Evolutionary conservation across 2,329 filamentous ascomycete genomes (phyloP).

Genomic region (Neofusicoccum parvum): DNA sequence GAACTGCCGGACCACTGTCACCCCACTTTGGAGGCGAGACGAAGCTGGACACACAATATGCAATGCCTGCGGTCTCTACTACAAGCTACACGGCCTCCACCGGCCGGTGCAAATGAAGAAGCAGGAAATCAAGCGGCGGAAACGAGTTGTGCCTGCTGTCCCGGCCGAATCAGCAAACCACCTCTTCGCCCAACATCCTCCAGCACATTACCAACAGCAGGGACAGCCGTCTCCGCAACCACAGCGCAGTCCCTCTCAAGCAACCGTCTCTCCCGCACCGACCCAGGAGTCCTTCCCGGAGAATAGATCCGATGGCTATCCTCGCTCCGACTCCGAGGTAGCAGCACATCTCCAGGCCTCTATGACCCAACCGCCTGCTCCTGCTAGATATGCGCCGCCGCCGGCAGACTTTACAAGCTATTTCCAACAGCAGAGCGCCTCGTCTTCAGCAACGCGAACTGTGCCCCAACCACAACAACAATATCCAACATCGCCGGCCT

Average conservation of each 20-base stretch:
- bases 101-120: constrained; percentile 99
- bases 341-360: constrained; percentile 18
- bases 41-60: constrained; percentile 96
- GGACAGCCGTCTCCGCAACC: constrained; percentile 1
- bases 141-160: constrained; percentile 74
- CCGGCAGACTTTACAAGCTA: constrained; percentile 20
- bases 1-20: constrained; percentile 96
- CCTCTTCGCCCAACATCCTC: constrained; percentile 19
- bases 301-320: constrained; percentile 3
- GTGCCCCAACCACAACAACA: constrained; percentile 12
- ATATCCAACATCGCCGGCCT: constrained; percentile 19
- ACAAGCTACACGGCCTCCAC: constrained; percentile 92
- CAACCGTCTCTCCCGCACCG: constrained; percentile 8
- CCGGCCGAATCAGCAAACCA: constrained; percentile 12
- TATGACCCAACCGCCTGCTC: not conserved
- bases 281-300: constrained; percentile 17
- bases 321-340: constrained; percentile 17
- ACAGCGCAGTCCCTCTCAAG: constrained; percentile 12
- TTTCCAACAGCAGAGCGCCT: constrained; percentile 5
- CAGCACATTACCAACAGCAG: constrained; percentile 13
- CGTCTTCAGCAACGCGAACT: not conserved
- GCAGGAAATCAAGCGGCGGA: constrained; percentile 91
- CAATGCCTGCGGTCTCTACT: constrained; percentile 88
- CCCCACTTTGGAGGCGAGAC: constrained; percentile 91
- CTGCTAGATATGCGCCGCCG: constrained; percentile 9